Evolutionary conservation across 2,329 filamentous ascomycete species (phyloP), one percentile per base, ranked within the genome.

Genomic region (Venturia aucupariae): DNA sequence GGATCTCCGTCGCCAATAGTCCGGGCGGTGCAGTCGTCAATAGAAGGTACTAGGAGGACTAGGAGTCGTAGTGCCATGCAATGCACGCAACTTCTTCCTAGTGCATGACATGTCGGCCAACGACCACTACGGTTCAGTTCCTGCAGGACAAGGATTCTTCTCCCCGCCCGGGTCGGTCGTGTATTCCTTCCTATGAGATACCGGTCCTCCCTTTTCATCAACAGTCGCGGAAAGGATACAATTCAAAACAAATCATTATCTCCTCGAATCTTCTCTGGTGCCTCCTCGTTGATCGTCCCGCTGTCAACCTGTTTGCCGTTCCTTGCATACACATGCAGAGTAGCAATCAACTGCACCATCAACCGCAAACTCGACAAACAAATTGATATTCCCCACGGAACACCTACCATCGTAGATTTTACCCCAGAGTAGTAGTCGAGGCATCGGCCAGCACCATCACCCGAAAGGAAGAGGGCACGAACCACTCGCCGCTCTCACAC

Each of bases 341-440:
- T 30, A 10, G 27, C 51, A 57, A 57, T 57, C 10, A 57, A 35
- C 51, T 57, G 15, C 5, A n/a, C 51, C 30, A 57, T 57, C 51
- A 57, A 57, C 30, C 17, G 30, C 51, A 35, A 35, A 57, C 51
- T 22, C 51, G 19, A 35, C 51, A 35, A n/a, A 19, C 30, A 19
- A n/a, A n/a, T 57, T 35, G 17, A 17, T 35, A 55, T 19, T 19
- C 13, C 27, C 30, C 30, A 57, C 51, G 51, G 35, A 57, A 57
- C 51, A 35, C 51, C 51, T 13, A 55, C n/a, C 27, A 19, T n/a
- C 17, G 30, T 35, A 55, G 51, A 2, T 24, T 55, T 55, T n/a
- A 55, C 27, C 51, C 51, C 51, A 55, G 48, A 55, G n/a, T n/a
- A n/a, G n/a, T n/a, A n/a, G 51, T 55, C 51, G 35, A 35, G 15